These are phyloP conservation scores for Penicillium sp. DNA, from an alignment of 2,329 filamentous ascomycete species.

Conservation along the genomic window DNA sequence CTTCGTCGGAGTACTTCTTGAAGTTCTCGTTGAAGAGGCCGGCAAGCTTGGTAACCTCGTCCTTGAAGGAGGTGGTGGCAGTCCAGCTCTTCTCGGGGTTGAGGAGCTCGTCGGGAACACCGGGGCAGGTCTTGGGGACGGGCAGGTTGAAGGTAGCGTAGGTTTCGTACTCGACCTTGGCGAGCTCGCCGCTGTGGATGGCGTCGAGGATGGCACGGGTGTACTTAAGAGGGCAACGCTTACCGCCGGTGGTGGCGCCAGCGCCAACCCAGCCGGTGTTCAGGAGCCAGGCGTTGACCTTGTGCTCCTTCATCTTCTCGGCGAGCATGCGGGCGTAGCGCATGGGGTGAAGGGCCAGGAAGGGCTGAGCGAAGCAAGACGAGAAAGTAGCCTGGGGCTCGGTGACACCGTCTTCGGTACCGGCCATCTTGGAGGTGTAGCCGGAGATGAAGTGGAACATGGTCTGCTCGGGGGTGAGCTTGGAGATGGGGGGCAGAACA, in stretches of 20 bases:
- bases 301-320: slow-evolving; percentile 94
- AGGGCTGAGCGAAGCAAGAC: slow-evolving; percentile 97
- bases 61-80: slow-evolving; percentile 73
- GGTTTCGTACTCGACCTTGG: slow-evolving; percentile 85
- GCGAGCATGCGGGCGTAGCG: slow-evolving; percentile 97
- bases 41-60: slow-evolving; percentile 86
- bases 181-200: slow-evolving; percentile 95
- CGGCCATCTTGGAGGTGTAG: slow-evolving; percentile 99
- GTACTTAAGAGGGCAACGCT: slow-evolving; percentile 97
- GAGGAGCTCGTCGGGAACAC: slow-evolving; percentile 84
- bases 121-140: slow-evolving; percentile 87
- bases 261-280: slow-evolving; percentile 98
- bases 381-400: slow-evolving; percentile 99
- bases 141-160: slow-evolving; percentile 96
- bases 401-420: slow-evolving; percentile 93
- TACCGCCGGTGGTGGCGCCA: slow-evolving; percentile 83
- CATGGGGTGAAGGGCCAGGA: slow-evolving; percentile 98
- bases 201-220: slow-evolving; percentile 96
- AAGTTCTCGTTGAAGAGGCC: slow-evolving; percentile 94
- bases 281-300: slow-evolving; percentile 94
- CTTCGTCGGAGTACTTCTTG: slow-evolving; percentile 85
- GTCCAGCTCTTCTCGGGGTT: slow-evolving; percentile 95
- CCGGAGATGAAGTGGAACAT: slow-evolving; percentile 99
- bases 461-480: slow-evolving; percentile 88
- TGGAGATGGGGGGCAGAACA: slow-evolving; percentile 95